These are phyloP conservation scores for Pseudopyrenochaeta lycopersici DNA, from an alignment of 2,329 filamentous ascomycete species.

Conservation along the genomic window DNA sequence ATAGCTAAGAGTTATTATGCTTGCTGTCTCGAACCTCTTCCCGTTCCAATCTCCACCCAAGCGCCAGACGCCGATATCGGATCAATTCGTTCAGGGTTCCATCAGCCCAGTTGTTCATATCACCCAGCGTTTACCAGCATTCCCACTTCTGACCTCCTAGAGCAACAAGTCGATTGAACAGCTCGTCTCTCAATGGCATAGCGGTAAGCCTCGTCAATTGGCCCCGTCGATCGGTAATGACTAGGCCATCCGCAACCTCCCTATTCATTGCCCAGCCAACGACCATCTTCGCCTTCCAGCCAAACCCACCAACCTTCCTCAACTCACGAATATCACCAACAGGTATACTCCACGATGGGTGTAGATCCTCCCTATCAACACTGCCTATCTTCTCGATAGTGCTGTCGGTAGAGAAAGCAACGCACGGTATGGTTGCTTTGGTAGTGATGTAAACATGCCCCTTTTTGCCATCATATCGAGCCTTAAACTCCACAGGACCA, in stretches of 20 bases:
- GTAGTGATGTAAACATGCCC: conserved; percentile 76
- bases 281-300: conserved; percentile 85
- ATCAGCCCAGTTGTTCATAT: background rate
- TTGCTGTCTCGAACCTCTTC: background rate
- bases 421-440: conserved; percentile 71
- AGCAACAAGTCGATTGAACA: conserved; percentile 81
- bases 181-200: conserved; percentile 74
- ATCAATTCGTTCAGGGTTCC: background rate
- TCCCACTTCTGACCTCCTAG: conserved; percentile 88
- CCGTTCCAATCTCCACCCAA: background rate
- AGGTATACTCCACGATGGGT: conserved; percentile 74
- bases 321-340: conserved; percentile 76
- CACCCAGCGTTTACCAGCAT: conserved; percentile 64
- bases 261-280: conserved; percentile 80
- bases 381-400: conserved; percentile 57
- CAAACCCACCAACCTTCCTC: conserved; percentile 81
- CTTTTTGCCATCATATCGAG: conserved; percentile 73
- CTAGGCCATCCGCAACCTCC: conserved; percentile 78
- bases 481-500: conserved; percentile 81
- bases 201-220: conserved; percentile 73
- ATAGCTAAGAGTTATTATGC: background rate
- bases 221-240: conserved; percentile 69
- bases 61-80: conserved; percentile 1
- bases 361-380: conserved; percentile 60
- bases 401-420: conserved; percentile 70